These are phyloP conservation scores for Puccinia polysora DNA, from an alignment of 1,284 basidiomycete species.

Conservation along the genomic window DNA sequence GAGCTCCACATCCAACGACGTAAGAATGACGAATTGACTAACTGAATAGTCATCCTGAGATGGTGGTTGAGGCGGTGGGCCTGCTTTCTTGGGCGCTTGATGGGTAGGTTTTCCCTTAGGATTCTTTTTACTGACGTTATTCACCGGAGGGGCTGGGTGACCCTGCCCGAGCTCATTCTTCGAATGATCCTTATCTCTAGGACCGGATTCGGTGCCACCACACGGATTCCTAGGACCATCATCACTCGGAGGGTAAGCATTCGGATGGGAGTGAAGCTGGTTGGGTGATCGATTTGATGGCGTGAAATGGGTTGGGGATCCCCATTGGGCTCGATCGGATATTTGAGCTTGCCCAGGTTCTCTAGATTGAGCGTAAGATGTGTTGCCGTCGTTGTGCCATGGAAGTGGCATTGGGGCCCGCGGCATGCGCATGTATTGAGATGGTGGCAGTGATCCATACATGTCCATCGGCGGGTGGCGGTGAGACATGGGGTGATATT, in stretches of 20 bases:
- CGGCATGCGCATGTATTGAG: not conserved
- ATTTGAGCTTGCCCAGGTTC: not conserved
- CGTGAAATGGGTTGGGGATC: no score
- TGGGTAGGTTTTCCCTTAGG: not conserved
- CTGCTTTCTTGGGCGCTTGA: conserved; percentile 15
- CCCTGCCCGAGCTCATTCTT: not conserved
- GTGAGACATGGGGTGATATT: conserved; percentile 8
- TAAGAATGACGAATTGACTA: not conserved
- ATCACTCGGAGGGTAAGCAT: no score
- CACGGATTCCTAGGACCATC: no score
- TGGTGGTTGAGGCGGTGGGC: conserved; percentile 15
- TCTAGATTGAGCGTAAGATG: not conserved
- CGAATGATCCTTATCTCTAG: not conserved
- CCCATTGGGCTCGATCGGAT: not conserved
- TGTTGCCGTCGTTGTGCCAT: not conserved
- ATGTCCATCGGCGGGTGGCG: conserved; percentile 5
- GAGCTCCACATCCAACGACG: not conserved
- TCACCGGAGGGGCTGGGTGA: conserved; percentile 1
- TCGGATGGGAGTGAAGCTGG: no score
- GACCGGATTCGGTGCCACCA: not conserved
- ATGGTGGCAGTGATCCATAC: not conserved
- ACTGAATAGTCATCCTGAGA: not conserved
- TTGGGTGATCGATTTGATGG: no score
- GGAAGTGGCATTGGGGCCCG: conserved; percentile 2
- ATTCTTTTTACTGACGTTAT: not conserved